Evolutionary conservation across 2,329 filamentous ascomycete species (phyloP), one percentile per base, ranked within the genome.

Genomic region (Xylariaceae sp.): DNA sequence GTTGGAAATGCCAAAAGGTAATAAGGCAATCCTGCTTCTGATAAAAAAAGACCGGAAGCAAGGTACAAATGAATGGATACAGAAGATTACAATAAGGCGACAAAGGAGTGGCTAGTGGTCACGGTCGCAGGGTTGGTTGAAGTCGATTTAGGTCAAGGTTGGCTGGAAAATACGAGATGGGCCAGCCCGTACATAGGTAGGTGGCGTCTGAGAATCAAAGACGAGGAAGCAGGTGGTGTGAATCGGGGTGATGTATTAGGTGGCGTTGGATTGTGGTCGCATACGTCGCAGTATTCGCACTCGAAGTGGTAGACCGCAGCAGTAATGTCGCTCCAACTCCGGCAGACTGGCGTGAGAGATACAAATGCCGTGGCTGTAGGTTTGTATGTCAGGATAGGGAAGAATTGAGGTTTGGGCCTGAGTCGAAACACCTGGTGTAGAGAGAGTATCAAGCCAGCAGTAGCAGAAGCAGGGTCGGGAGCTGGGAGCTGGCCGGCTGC

Each of bases 241-340:
- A 55, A 52, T 51, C 49, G 53, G 52, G 52, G 51, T 49, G 50
- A 36, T 31, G 22, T 26, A 26, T 26, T 26, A 26, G 22, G 22
- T 26, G 22, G 22, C 22, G 31, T 48, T 37, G 33, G 41, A 47
- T 32, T 34, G 15, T 31, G 32, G 28, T 24, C 24, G 37, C 40
- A 32, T 32, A 32, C 30, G 30, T 17, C 7, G 16, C 30, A 32
- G 30, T 11, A 26, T 6, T 26, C 6, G 22, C 22, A n/a, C n/a
- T n/a, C 22, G 22, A 11, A 26, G 22, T 11, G 11, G 22, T 26
- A 26, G 22, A 26, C 6, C 6, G 22, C 7, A n/a, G 30, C 30
- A 32, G 30, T n/a, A 32, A 32, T 4, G 7, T n/a, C 30, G 11
- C 22, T 26, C 22, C 6, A 26, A 6, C 6, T 6, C 22, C 11